Evolutionary conservation across 192 early-diverging fungal genomes (phyloP).

Genomic region (Gorgonomyces haynaldii): DNA sequence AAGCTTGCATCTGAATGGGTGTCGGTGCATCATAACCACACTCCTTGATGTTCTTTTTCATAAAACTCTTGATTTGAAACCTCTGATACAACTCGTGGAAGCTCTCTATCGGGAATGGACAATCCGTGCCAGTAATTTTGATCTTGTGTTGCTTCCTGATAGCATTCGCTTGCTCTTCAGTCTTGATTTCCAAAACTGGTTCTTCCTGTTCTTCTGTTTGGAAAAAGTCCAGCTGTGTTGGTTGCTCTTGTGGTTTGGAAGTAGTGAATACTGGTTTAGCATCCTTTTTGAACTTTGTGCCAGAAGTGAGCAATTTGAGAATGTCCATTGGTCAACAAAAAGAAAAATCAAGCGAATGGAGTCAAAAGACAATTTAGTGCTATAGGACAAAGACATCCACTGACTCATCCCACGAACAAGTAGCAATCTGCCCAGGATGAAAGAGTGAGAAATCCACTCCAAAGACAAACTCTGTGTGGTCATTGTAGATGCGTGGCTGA

Average conservation of each 20-base stretch:
- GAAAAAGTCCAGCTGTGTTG: slow-evolving; percentile 35
- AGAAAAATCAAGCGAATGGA: slow-evolving; percentile 5
- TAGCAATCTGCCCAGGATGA: slow-evolving; percentile 73
- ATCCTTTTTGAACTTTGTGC: slow-evolving; percentile 74
- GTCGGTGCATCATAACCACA: slow-evolving; percentile 68
- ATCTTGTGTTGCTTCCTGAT: slow-evolving; percentile 74
- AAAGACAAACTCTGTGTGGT: slow-evolving; percentile 92
- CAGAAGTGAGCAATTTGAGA: slow-evolving; percentile 75
- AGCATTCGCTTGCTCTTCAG: slow-evolving; percentile 14
- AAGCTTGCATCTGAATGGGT: slow-evolving; percentile 88
- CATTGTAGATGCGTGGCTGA: slow-evolving; percentile 59
- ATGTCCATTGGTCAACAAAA: slow-evolving; percentile 51
- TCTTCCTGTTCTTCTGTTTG: slow-evolving; percentile 3
- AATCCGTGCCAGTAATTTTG: slow-evolving; percentile 71
- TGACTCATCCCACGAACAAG: slow-evolving; percentile 93
- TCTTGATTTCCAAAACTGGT: slow-evolving; percentile 1
- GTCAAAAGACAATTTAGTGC: neutral
- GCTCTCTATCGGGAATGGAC: slow-evolving; percentile 70
- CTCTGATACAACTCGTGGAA: slow-evolving; percentile 65
- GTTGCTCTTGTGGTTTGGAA: slow-evolving; percentile 40
- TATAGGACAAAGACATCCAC: slow-evolving; percentile 31
- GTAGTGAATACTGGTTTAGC: neutral
- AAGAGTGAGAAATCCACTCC: slow-evolving; percentile 91
- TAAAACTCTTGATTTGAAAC: slow-evolving; percentile 51
- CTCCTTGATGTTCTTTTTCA: slow-evolving; percentile 59